These are phyloP conservation scores for Hymenoscyphus fraxineus DNA, from an alignment of 2,329 filamentous ascomycete species.

Conservation along the genomic window DNA sequence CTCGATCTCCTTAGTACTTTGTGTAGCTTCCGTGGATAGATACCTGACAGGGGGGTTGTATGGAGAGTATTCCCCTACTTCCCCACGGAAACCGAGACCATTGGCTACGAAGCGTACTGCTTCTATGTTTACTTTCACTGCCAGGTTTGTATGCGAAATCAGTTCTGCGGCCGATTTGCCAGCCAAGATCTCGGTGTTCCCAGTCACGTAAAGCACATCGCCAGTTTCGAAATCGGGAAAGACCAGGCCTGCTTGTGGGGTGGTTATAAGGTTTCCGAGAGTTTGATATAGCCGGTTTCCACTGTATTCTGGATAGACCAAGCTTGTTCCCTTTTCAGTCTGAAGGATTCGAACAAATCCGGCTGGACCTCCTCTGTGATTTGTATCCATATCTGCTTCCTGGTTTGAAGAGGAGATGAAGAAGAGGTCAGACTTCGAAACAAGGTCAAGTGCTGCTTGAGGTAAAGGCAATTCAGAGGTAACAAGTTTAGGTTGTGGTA, in stretches of 20 bases:
- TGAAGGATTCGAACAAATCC: constrained; percentile 70
- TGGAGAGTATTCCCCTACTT: constrained; percentile 57
- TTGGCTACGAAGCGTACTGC: constrained; percentile 59
- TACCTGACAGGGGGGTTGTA: constrained; percentile 75
- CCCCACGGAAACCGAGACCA: constrained; percentile 66
- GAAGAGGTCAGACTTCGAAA: constrained; percentile 67
- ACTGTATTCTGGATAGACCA: constrained; percentile 78
- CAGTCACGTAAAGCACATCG: constrained; percentile 69
- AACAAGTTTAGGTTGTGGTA: constrained; percentile 50
- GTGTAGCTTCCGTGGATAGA: constrained; percentile 53
- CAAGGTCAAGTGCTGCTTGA: constrained; percentile 41
- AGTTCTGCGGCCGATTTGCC: constrained; percentile 58
- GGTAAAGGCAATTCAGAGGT: constrained; percentile 40
- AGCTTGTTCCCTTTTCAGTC: constrained; percentile 43
- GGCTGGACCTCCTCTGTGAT: constrained; percentile 69
- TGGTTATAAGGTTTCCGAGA: constrained; percentile 68
- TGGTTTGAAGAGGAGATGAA: constrained; percentile 69
- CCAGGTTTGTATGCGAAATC: constrained; percentile 68
- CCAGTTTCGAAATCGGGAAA: constrained; percentile 73
- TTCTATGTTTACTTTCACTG: constrained; percentile 62
- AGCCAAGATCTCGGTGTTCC: constrained; percentile 61
- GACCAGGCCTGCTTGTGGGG: constrained; percentile 64
- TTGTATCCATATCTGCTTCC: constrained; percentile 71
- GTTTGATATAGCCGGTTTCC: constrained; percentile 83
- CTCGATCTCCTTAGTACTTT: constrained; percentile 12